phyloP scores from a whole-genome alignment of 768 basidiomycete genomes.

The Phaffia tasmanica region DNA sequence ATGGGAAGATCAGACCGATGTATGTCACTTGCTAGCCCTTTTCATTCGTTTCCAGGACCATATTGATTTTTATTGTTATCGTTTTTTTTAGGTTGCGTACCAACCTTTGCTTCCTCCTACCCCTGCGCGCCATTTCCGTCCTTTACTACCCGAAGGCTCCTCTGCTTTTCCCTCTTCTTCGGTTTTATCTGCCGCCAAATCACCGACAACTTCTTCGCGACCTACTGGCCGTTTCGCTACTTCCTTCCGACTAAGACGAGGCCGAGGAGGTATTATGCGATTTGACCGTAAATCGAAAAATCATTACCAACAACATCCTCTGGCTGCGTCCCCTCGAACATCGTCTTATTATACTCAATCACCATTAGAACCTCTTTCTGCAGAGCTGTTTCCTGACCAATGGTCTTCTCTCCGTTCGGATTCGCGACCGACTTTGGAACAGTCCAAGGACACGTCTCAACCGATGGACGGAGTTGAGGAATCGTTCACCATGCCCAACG shows the following conservation, averaged over 20 bases:
- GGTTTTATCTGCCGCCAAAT: not conserved
- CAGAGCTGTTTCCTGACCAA: constrained; percentile 20
- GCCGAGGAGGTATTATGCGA: constrained; percentile 68
- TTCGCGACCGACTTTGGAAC: constrained; percentile 13
- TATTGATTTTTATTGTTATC: not conserved
- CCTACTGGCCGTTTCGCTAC: constrained; percentile 34
- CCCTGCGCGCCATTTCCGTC: constrained; percentile 53
- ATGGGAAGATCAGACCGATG: constrained; percentile 82
- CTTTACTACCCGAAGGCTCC: constrained; percentile 40
- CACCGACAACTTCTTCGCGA: constrained; percentile 28
- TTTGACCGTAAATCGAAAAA: constrained; percentile 53
- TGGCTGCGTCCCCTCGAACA: too few relatives aligned
- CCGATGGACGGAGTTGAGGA: constrained; percentile 30
- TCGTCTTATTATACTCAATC: too few relatives aligned
- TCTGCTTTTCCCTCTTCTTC: not conserved
- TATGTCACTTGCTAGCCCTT: constrained; percentile 37
- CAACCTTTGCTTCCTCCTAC: constrained; percentile 44
- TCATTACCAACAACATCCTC: constrained; percentile 2
- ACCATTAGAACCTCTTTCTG: too few relatives aligned
- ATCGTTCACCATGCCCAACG: constrained; percentile 6
- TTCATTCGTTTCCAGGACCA: constrained; percentile 2
- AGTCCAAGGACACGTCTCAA: constrained; percentile 26
- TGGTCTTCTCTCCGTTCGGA: constrained; percentile 9
- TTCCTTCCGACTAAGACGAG: constrained; percentile 58
- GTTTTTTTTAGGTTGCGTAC: constrained; percentile 50